phyloP scores from a whole-genome alignment of 2,329 filamentous ascomycete genomes.

The Exophiala spinifera region DNA sequence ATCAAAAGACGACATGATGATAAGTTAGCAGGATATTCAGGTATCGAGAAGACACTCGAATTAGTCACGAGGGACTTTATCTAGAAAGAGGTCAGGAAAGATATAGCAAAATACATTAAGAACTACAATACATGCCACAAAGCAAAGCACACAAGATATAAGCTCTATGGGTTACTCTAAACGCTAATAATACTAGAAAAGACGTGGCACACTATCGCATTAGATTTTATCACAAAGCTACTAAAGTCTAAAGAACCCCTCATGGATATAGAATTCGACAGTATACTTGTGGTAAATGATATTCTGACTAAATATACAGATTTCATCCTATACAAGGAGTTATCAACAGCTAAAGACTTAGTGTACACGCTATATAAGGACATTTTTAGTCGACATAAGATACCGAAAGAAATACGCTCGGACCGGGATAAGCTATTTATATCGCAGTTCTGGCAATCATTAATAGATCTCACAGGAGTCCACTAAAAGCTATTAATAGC shows the following conservation, averaged over 20 bases:
- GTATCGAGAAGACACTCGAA: constrained; percentile 16
- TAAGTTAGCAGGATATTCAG: constrained; percentile 3
- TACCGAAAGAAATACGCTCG: background rate
- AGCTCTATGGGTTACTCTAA: constrained; percentile 10
- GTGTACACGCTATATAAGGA: background rate
- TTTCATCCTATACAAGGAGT: background rate
- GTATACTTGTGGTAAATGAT: background rate
- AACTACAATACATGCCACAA: constrained; percentile 10
- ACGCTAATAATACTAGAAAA: background rate
- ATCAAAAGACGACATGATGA: constrained; percentile 9
- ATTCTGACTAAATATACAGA: background rate
- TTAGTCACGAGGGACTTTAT: constrained; percentile 10
- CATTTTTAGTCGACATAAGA: background rate
- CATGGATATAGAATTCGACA: background rate
- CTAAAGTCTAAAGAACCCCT: constrained; percentile 3
- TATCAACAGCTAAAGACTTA: background rate
- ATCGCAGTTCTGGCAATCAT: background rate
- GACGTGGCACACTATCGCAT: background rate
- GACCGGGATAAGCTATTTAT: constrained; percentile 1
- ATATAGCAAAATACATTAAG: constrained; percentile 13
- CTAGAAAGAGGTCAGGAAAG: constrained; percentile 11
- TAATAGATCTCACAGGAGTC: background rate
- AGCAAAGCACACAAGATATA: constrained; percentile 14
- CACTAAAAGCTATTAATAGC: constrained; percentile 12
- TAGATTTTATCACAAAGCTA: constrained; percentile 7